These are phyloP conservation scores for Daldinia grandis DNA, from an alignment of 495 filamentous ascomycete species.

Conservation along the genomic window DNA sequence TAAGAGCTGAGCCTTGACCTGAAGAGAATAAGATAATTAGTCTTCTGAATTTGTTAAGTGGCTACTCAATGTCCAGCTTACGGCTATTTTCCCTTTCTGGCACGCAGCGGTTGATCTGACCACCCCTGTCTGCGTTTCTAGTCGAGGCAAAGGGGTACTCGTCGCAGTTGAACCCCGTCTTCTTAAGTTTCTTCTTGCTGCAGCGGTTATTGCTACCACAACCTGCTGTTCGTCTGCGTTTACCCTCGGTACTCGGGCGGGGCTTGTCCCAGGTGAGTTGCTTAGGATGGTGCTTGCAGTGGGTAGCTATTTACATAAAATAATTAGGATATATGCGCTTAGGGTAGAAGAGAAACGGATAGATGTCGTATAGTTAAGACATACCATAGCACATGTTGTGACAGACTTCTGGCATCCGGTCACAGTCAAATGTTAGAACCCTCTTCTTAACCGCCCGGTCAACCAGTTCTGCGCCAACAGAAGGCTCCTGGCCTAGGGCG, in stretches of 20 bases:
- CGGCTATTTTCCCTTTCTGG: neutral
- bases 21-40: neutral
- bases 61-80: neutral
- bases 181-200: neutral
- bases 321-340: neutral
- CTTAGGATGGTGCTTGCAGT: neutral
- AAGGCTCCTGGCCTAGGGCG: neutral
- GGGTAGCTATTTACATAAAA: neutral
- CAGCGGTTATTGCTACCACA: neutral
- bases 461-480: neutral
- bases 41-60: neutral
- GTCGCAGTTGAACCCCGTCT: neutral
- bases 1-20: constrained; percentile 1
- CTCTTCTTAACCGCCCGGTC: neutral
- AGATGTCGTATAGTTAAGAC: neutral
- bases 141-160: constrained; percentile 6
- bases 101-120: constrained; percentile 4
- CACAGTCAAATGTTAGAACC: neutral
- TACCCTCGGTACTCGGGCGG: neutral
- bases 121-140: constrained; percentile 3
- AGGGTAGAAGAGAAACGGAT: neutral
- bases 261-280: constrained; percentile 1
- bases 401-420: neutral
- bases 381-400: constrained; percentile 4
- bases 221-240: neutral